Base-by-base conservation (phyloP, 805 yeast genomes). In the Cyberlindnera bimundalis region DNA sequence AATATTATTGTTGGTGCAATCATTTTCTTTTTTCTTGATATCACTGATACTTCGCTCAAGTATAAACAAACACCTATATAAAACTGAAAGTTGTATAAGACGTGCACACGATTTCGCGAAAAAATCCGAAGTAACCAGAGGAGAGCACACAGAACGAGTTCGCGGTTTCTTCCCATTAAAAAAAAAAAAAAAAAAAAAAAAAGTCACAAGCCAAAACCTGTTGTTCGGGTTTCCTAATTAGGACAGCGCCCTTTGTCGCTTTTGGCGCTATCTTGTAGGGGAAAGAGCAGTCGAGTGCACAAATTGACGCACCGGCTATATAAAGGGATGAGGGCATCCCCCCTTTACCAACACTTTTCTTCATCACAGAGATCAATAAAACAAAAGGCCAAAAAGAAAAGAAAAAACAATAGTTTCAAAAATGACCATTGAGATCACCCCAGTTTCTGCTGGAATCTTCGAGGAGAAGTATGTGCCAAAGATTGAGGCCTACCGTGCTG, bases 381-480 rank as follows among this genome's bases (percentile, higher is more conserved):
- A n/a, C n/a, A n/a, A n/a, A n/a, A n/a, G n/a, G n/a, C n/a, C n/a
- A n/a, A n/a, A n/a, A n/a, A n/a, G n/a, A n/a, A n/a, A n/a, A n/a
- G n/a, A n/a, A n/a, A n/a, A n/a, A n/a, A n/a, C 24, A 21, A 21
- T 7, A 21, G 13, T 27, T 36, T n/a, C n/a, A n/a, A 24, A 15
- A 21, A 38, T 35, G 45, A 25, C 37, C 3, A 34, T 33, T 10
- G 29, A 29, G 4, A 36, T 36, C n/a, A 29, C 19, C 4, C 39
- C 39, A 8, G 29, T 30, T 25, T 7, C 30, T 2, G 31, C 35
- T 38, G 39, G 34, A 14, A 36, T 36, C 33, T 36, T 35, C 45
- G 45, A 49, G 33, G 35, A 45, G 34, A 35, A 28, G 12, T 53
- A 52, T 48, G 37, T 42, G 4, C 58, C 58, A 40, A 52, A 46